Conservation (phyloP, 768 basidiomycete genomes). For the Gyrodon lividus region DNA sequence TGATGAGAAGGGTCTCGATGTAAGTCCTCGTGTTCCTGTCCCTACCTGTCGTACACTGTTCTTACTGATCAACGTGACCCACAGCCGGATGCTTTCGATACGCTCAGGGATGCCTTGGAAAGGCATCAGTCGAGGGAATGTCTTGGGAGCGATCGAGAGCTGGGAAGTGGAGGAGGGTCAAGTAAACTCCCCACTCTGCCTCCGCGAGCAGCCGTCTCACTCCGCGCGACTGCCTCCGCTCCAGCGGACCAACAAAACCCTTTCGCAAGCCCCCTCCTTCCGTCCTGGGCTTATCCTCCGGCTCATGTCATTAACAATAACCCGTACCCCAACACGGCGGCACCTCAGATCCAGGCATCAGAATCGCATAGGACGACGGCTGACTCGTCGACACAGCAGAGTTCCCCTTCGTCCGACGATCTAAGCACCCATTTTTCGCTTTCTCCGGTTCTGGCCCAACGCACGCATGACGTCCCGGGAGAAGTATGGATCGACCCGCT, state of each 20-base stretch:
- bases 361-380: conserved; percentile 5
- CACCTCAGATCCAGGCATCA: conserved; percentile 4
- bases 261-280: neutral
- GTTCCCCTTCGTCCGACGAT: conserved; percentile 9
- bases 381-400: conserved; percentile 3
- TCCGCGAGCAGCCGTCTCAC: conserved; percentile 13
- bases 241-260: conserved; percentile 2
- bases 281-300: neutral
- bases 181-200: conserved; percentile 10
- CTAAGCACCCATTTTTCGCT: conserved; percentile 4
- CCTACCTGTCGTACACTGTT: neutral
- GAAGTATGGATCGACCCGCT: conserved; percentile 57
- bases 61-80: neutral
- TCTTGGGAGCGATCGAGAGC: neutral
- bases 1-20: conserved; percentile 55
- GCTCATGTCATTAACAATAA: conserved; percentile 12
- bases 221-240: neutral
- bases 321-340: conserved; percentile 12
- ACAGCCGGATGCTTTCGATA: conserved; percentile 50
- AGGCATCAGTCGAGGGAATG: conserved; percentile 39
- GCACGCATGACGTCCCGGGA: conserved; percentile 44
- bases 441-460: conserved; percentile 19
- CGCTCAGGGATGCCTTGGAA: conserved; percentile 50
- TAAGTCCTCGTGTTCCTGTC: conserved; percentile 29
- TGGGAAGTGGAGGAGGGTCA: neutral